These are phyloP conservation scores for Limonomyces culmigenus DNA, from an alignment of 1,284 basidiomycete genomes.

Conservation along the genomic window DNA sequence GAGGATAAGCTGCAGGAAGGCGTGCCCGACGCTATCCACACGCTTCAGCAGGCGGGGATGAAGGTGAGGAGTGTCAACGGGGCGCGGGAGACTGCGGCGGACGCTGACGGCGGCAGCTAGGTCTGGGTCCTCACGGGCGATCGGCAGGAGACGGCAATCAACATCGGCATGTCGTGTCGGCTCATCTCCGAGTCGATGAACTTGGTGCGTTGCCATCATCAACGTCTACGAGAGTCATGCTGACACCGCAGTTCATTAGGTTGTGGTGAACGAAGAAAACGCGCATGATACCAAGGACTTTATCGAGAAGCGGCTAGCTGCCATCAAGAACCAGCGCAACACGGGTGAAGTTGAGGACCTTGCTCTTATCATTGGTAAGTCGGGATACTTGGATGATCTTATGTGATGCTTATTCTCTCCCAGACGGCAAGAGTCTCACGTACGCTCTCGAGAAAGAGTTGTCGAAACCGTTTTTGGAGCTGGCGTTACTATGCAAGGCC, in stretches of 20 bases:
- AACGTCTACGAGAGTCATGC: background rate
- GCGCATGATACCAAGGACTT: slow-evolving; percentile 75
- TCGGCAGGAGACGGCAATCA: slow-evolving; percentile 97
- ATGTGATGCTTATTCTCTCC: background rate
- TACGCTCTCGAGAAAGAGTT: slow-evolving; percentile 91
- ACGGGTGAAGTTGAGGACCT: slow-evolving; percentile 89
- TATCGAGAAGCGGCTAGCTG: slow-evolving; percentile 73
- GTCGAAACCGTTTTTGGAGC: slow-evolving; percentile 78
- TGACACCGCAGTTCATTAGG: slow-evolving; percentile 23
- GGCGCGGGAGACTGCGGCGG: background rate
- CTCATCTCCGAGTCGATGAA: slow-evolving; percentile 99
- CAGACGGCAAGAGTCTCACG: slow-evolving; percentile 88
- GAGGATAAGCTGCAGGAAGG: slow-evolving; percentile 99
- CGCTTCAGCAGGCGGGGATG: slow-evolving; percentile 93
- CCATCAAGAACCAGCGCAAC: slow-evolving; percentile 85
- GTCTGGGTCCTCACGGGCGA: slow-evolving; percentile 98
- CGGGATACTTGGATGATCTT: background rate
- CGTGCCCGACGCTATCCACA: slow-evolving; percentile 96
- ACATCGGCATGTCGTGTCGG: slow-evolving; percentile 95
- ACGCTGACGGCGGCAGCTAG: slow-evolving; percentile 15
- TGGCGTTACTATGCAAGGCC: slow-evolving; percentile 97
- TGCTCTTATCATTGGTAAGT: slow-evolving; percentile 78
- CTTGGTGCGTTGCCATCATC: slow-evolving; percentile 40
- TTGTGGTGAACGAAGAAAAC: slow-evolving; percentile 88
- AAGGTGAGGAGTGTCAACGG: slow-evolving; percentile 34